These are phyloP conservation scores for Aspergillus saccharolyticus DNA, from an alignment of 495 filamentous ascomycete genomes.

Conservation along the genomic window DNA sequence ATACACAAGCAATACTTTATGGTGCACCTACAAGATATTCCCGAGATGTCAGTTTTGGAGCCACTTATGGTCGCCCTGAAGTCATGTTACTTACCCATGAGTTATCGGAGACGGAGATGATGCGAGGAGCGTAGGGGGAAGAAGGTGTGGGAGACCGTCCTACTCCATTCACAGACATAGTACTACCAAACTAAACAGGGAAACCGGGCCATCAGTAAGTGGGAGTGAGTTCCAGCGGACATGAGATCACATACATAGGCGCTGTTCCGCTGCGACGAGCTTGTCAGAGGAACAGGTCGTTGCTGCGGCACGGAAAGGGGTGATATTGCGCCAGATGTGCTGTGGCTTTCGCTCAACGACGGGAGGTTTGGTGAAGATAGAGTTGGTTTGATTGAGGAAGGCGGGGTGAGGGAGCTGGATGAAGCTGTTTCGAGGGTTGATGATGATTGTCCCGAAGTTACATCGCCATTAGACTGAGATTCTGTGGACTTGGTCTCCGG, in stretches of 20 bases:
- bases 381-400: slow-evolving; percentile 54
- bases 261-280: slow-evolving; percentile 47
- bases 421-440: slow-evolving; percentile 59
- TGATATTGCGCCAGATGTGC: slow-evolving; percentile 32
- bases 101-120: slow-evolving; percentile 71
- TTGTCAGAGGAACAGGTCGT: slow-evolving; percentile 37
- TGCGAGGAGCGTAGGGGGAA: slow-evolving; percentile 72
- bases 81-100: slow-evolving; percentile 59
- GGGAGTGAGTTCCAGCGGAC: background rate
- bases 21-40: slow-evolving; percentile 59
- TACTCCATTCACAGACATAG: slow-evolving; percentile 49
- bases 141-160: slow-evolving; percentile 49
- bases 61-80: background rate
- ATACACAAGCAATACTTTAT: slow-evolving; percentile 78
- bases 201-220: slow-evolving; percentile 3
- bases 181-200: slow-evolving; percentile 31
- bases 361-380: slow-evolving; percentile 50
- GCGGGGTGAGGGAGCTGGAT: slow-evolving; percentile 52
- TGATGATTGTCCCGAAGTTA: slow-evolving; percentile 53
- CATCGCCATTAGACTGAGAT: slow-evolving; percentile 42
- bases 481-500: slow-evolving; percentile 48
- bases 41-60: background rate
- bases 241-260: slow-evolving; percentile 36
- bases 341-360: slow-evolving; percentile 43
- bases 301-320: slow-evolving; percentile 34